Conservation (phyloP, 306 rosid species). For the Castanea crenata region DNA sequence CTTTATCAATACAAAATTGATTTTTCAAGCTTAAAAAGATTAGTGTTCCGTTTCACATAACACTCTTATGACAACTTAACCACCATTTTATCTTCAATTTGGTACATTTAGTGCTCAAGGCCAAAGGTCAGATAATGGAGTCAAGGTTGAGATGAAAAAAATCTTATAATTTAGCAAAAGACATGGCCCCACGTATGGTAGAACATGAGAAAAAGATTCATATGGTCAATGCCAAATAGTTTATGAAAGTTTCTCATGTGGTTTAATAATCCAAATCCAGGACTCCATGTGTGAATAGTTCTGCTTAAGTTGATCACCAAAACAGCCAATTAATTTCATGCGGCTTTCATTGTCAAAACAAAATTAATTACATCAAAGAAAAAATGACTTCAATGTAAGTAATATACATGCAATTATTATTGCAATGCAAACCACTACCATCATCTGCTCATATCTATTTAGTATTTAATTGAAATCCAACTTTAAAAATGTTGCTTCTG, state of each 20-base stretch:
- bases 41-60: not conserved
- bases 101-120: not conserved
- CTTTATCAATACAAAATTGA: not conserved
- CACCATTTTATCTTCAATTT: not conserved
- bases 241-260: not conserved
- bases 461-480: slow-evolving; percentile 1
- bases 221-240: not conserved
- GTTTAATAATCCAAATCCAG: not conserved
- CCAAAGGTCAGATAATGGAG: not conserved
- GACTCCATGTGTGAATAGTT: not conserved
- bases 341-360: slow-evolving; percentile 8
- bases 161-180: not conserved
- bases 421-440: not conserved
- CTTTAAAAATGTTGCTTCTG: slow-evolving; percentile 12
- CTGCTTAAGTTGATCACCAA: slow-evolving; percentile 13
- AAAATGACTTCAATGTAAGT: slow-evolving; percentile 16
- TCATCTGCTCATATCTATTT: slow-evolving; percentile 9
- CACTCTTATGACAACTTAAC: not conserved
- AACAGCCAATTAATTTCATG: slow-evolving; percentile 4
- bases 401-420: not conserved
- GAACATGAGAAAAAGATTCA: not conserved
- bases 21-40: not conserved
- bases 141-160: not conserved
- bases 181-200: not conserved
- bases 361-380: slow-evolving; percentile 10